phyloP scores from a whole-genome alignment of 2,329 filamentous ascomycete genomes.

The Fusarium begoniae region DNA sequence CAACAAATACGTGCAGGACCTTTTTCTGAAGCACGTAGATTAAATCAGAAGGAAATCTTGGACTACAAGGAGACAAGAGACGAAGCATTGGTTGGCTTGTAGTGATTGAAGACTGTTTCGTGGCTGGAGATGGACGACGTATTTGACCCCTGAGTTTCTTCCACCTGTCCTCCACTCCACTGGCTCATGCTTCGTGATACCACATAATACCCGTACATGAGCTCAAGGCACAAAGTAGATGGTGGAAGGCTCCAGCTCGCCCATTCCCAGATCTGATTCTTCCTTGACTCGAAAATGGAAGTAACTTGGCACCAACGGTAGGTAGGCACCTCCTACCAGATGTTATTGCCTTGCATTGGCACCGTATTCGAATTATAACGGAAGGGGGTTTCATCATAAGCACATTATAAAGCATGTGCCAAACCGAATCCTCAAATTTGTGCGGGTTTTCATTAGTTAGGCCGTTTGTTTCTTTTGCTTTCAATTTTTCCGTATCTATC shows the following conservation, averaged over 20 bases:
- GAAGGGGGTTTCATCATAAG: neutral
- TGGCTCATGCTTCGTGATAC: neutral
- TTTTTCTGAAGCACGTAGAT: neutral
- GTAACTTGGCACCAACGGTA: neutral
- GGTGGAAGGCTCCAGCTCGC: neutral
- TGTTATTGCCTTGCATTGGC: neutral
- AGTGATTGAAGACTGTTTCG: neutral
- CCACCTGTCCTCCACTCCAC: neutral
- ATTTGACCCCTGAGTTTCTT: neutral
- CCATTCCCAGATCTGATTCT: neutral
- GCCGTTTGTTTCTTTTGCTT: neutral
- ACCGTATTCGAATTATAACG: neutral
- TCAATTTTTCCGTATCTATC: neutral
- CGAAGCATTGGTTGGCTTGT: too few relatives aligned
- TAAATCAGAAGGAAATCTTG: neutral
- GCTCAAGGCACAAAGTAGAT: fast-evolving
- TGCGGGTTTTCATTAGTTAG: too few relatives aligned
- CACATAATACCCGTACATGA: neutral
- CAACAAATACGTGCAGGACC: neutral
- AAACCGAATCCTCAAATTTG: neutral
- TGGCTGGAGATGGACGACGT: neutral
- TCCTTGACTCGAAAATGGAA: neutral
- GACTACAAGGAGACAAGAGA: neutral
- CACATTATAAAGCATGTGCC: neutral
- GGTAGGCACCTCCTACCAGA: neutral